Percentiles rank a stretch among this genome's conserved stretches.
Conservation (phyloP, 2,329 filamentous ascomycete genomes). For the Colletotrichum tamarilloi region DNA sequence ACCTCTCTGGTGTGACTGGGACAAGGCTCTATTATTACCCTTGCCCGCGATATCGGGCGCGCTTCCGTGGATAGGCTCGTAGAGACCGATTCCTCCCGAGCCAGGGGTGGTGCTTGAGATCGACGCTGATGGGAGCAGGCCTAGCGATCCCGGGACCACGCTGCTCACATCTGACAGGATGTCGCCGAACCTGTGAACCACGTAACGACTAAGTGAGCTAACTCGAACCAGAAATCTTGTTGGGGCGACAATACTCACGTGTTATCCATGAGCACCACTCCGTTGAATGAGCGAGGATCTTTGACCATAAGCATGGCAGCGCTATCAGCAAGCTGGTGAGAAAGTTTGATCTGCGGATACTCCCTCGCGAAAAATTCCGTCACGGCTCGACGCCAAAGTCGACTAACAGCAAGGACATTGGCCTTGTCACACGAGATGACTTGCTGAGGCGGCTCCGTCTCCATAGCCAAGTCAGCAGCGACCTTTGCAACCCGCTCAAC, state of each 20-base stretch:
- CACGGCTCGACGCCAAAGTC: neutral
- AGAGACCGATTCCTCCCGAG: neutral
- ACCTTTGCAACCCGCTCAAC: conserved; percentile 60
- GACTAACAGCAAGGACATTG: conserved; percentile 53
- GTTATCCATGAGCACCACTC: neutral
- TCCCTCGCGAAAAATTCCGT: conserved; percentile 51
- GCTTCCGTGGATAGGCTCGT: conserved; percentile 12
- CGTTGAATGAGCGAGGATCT: conserved; percentile 36
- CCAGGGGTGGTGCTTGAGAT: neutral
- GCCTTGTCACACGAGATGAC: conserved; percentile 64
- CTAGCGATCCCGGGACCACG: neutral
- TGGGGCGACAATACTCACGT: neutral
- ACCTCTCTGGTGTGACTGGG: too few relatives aligned
- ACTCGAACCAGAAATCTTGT: too few relatives aligned
- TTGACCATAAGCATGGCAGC: conserved; percentile 60
- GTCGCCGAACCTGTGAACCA: neutral
- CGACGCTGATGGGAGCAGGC: conserved; percentile 39
- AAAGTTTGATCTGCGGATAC: conserved; percentile 54
- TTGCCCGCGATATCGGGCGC: neutral
- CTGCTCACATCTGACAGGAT: neutral
- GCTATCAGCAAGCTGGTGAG: conserved; percentile 60
- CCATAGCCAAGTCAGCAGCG: conserved; percentile 55
- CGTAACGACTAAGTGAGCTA: too few relatives aligned
- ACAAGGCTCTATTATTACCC: neutral
- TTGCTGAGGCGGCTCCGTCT: conserved; percentile 44